Conservation (phyloP, 805 yeast species). For the Saitoella complicata region DNA sequence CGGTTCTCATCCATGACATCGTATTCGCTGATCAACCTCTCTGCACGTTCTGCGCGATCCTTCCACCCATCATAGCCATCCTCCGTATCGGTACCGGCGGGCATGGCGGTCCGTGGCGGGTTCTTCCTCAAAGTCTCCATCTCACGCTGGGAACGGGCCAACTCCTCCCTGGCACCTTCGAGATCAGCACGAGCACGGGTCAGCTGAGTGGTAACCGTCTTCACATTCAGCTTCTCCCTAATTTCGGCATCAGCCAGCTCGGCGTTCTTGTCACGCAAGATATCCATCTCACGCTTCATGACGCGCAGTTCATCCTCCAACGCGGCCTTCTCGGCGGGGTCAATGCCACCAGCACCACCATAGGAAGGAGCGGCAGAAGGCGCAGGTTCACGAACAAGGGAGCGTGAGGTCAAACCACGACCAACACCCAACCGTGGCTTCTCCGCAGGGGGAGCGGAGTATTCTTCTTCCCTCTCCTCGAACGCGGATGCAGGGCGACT, state of each 20-base stretch:
- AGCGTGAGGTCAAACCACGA: background rate
- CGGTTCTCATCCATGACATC: background rate
- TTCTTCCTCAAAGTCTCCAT: conserved; percentile 33
- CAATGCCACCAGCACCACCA: background rate
- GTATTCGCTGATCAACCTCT: background rate
- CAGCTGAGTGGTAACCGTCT: conserved; percentile 56
- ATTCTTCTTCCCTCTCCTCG: background rate
- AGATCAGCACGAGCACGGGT: conserved; percentile 44
- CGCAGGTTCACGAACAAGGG: background rate
- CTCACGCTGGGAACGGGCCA: conserved; percentile 23
- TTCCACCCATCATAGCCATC: background rate
- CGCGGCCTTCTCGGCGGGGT: background rate
- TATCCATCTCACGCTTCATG: conserved; percentile 12
- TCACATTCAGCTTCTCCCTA: conserved; percentile 32
- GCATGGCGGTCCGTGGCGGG: conserved; percentile 1
- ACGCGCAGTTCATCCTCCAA: conserved; percentile 6
- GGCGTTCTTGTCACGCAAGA: conserved; percentile 6
- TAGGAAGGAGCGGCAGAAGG: background rate
- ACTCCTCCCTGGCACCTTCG: conserved; percentile 38
- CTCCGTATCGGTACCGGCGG: background rate
- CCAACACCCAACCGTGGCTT: conserved; percentile 1
- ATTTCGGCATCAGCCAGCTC: conserved; percentile 19
- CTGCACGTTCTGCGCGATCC: background rate
- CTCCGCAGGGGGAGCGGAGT: background rate
- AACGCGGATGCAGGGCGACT: background rate